Conservation (phyloP, 768 basidiomycete species). For the Mrakia frigida region DNA sequence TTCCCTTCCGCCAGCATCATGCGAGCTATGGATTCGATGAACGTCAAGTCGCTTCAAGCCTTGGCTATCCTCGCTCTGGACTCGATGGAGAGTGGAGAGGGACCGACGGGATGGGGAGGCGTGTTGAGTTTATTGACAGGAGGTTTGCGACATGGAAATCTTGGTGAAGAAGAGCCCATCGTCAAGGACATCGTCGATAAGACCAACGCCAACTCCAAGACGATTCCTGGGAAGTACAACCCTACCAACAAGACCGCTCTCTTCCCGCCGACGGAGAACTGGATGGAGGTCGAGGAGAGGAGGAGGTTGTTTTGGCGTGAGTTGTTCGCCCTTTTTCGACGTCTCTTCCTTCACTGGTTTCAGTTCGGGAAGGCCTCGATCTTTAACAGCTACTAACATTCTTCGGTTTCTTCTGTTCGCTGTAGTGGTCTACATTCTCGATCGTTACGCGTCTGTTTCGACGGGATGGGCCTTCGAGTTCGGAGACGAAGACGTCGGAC, state of each 20-base stretch:
- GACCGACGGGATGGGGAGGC: conserved; percentile 42
- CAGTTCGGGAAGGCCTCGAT: background rate
- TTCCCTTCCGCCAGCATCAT: conserved; percentile 27
- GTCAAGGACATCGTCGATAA: conserved; percentile 9
- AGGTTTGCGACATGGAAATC: conserved; percentile 41
- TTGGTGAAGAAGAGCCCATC: conserved; percentile 33
- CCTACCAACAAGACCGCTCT: conserved; percentile 41
- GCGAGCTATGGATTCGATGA: conserved; percentile 43
- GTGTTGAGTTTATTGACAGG: conserved; percentile 43
- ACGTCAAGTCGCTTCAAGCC: conserved; percentile 43
- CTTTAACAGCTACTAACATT: too few species aligned
- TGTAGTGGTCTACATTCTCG: conserved; percentile 41
- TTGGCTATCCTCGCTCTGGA: conserved; percentile 44
- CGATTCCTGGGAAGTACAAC: background rate
- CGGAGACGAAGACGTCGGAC: conserved; percentile 39
- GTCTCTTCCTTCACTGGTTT: background rate
- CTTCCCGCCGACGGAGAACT: conserved; percentile 40
- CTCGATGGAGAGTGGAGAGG: conserved; percentile 43
- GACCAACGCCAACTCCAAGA: background rate
- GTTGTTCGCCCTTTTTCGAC: background rate
- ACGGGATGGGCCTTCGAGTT: conserved; percentile 45
- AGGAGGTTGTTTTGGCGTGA: conserved; percentile 42
- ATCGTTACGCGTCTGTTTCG: conserved; percentile 43
- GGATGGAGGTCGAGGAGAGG: conserved; percentile 43
- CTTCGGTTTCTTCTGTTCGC: background rate